Conservation (phyloP, 495 filamentous ascomycete genomes). For the Penicillium diatomitis region DNA sequence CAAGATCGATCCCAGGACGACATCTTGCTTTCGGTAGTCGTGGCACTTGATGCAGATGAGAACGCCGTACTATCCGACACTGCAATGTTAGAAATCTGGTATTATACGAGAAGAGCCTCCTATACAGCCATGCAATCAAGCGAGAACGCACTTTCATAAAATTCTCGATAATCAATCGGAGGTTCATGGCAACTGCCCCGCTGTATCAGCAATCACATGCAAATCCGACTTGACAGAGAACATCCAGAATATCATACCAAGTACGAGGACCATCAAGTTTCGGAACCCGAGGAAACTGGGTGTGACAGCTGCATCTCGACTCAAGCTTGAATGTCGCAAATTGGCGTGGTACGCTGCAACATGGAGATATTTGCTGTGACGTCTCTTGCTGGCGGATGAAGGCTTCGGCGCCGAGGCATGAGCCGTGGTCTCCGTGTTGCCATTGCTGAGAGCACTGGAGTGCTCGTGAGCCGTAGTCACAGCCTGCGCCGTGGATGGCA, state of each 20-base stretch:
- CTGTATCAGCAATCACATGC: constrained; percentile 8
- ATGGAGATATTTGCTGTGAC: constrained; percentile 68
- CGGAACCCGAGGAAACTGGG: constrained; percentile 90
- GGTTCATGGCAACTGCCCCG: constrained; percentile 71
- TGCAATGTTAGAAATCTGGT: constrained; percentile 2
- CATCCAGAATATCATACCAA: constrained; percentile 45
- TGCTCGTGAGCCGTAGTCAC: constrained; percentile 7
- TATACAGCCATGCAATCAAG: not conserved
- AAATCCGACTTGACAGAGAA: not conserved
- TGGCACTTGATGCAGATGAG: constrained; percentile 87
- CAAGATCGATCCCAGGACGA: constrained; percentile 63
- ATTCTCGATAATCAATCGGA: constrained; percentile 91
- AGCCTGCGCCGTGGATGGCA: constrained; percentile 13
- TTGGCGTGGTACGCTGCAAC: constrained; percentile 73
- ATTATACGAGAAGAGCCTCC: not conserved
- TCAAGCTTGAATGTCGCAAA: constrained; percentile 67
- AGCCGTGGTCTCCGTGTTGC: not conserved
- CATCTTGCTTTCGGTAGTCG: constrained; percentile 72
- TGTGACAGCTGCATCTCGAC: constrained; percentile 60
- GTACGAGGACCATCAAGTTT: constrained; percentile 90
- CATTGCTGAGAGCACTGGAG: constrained; percentile 4
- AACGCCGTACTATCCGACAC: constrained; percentile 70
- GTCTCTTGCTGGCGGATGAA: constrained; percentile 8
- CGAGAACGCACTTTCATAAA: constrained; percentile 67
- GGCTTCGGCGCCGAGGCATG: constrained; percentile 2